Evolutionary conservation across 441 rosid genomes (phyloP).

Genomic region (Breynia disticha): DNA sequence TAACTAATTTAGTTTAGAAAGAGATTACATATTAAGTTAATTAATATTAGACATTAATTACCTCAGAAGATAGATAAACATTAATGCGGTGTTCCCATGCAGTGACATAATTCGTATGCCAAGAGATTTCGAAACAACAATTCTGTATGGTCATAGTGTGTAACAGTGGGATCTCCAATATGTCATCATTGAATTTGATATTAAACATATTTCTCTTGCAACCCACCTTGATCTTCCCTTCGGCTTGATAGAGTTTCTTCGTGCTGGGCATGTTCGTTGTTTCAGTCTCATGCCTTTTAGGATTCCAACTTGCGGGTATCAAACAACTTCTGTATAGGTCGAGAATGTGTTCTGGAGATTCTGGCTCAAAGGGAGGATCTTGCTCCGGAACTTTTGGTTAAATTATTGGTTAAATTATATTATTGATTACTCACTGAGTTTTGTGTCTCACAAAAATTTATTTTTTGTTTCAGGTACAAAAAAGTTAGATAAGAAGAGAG

Average conservation of each 20-base stretch:
- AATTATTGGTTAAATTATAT: too few species aligned
- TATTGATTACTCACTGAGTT: too few species aligned
- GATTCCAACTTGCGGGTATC: background rate
- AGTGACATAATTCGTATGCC: constrained; percentile 5
- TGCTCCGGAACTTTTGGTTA: background rate
- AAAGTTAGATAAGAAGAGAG: too few species aligned
- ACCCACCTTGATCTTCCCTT: background rate
- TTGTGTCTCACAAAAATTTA: too few species aligned
- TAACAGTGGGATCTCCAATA: constrained; percentile 9
- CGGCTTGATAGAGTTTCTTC: constrained; percentile 4
- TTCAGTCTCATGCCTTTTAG: background rate
- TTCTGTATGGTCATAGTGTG: background rate
- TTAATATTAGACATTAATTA: too few species aligned
- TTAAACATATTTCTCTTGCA: background rate
- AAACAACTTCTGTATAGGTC: background rate
- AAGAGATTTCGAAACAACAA: background rate
- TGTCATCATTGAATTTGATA: background rate
- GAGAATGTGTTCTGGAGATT: background rate
- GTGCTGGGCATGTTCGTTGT: background rate
- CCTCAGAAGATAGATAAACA: too few species aligned
- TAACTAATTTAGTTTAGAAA: too few species aligned
- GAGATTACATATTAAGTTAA: too few species aligned
- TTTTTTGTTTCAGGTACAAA: too few species aligned
- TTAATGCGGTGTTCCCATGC: too few species aligned
- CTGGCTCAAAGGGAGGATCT: background rate